Evolutionary conservation across 768 basidiomycete species (phyloP).

Genomic region (Pholiota molesta): DNA sequence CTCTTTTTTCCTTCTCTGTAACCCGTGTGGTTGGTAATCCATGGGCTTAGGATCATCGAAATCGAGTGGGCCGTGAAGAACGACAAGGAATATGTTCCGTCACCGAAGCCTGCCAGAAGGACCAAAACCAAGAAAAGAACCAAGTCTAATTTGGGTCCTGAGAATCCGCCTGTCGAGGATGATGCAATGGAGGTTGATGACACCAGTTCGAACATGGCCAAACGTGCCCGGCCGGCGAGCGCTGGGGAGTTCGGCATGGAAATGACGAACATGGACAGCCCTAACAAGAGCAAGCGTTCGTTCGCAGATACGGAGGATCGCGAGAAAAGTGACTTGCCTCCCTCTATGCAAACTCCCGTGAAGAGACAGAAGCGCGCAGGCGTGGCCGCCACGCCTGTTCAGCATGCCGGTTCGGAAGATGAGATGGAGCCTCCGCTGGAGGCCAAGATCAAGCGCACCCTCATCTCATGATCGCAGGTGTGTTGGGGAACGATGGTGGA

Average conservation of each 20-base stretch:
- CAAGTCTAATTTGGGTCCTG: constrained; percentile 26
- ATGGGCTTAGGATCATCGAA: constrained; percentile 71
- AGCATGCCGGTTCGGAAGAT: constrained; percentile 31
- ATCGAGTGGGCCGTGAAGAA: constrained; percentile 80
- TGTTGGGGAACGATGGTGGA: constrained; percentile 12
- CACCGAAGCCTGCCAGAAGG: constrained; percentile 49
- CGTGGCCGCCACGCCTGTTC: constrained; percentile 19
- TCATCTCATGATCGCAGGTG: constrained; percentile 12
- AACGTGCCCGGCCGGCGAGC: constrained; percentile 18
- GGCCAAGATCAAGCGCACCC: constrained; percentile 22
- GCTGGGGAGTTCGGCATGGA: constrained; percentile 44
- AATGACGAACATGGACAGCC: constrained; percentile 45
- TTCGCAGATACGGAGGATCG: constrained; percentile 30
- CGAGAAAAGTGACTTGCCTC: constrained; percentile 15
- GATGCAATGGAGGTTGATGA: constrained; percentile 33
- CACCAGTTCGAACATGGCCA: constrained; percentile 11
- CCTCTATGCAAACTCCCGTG: constrained; percentile 29
- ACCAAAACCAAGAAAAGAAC: constrained; percentile 37
- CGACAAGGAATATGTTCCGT: constrained; percentile 59
- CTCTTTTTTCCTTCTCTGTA: constrained; percentile 32
- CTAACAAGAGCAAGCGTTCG: constrained; percentile 41
- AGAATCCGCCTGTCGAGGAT: constrained; percentile 29
- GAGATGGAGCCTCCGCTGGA: constrained; percentile 32
- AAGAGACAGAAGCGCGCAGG: constrained; percentile 35
- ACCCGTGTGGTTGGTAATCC: constrained; percentile 30